Base-by-base conservation (phyloP, 1,284 basidiomycete species). In the Rhodotorula sp. region DNA sequence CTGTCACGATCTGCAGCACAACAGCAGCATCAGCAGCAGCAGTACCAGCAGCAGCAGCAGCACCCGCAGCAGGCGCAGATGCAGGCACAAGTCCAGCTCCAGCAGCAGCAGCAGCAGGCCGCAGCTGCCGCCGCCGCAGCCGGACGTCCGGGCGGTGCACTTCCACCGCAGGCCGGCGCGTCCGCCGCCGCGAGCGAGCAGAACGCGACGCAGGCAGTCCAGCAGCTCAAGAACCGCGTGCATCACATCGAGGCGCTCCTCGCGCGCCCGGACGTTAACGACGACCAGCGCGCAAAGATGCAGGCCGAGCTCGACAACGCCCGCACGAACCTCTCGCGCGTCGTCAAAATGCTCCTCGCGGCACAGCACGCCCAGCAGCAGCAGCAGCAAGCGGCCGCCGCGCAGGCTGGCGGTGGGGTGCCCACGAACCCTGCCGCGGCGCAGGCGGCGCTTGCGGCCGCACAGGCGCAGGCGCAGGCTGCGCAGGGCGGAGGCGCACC, bases 341-440 rank as follows among this genome's bases (percentile, higher is more conserved):
- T 76, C 56, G 50, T 76, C 64, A 74, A 74, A 56, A 69, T 70
- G 55, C 56, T 72, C 21, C 34, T 76, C n/a, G 70, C 72, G 0
- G 72, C 72, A 22, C 71, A 67, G 44, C 59, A 66, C 19, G 53
- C 37, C 3, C 58, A 61, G n/a, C 58, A 55, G 39, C 61, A 69
- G 58, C 56, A 58, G 34, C 44, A 41, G 29, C 56, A 64, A 48
- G 61, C 67, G 55, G 50, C 13, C 19, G 2, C 46, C 39, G 64
- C 29, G 50, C 62, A 53, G 41, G 27, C 8, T 36, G 59, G 39
- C 27, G 39, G 44, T 37, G 44, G 39, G 54, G 62, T 22, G n/a
- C 50, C 37, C 22, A 41, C 58, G 13, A 39, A n/a, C 6, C 41
- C 37, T 4, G 36, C 34, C 44, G 44, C 5, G 32, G 29, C 56